Conservation (phyloP, 2,329 filamentous ascomycete genomes). For the Rugonectria rugulosa region DNA sequence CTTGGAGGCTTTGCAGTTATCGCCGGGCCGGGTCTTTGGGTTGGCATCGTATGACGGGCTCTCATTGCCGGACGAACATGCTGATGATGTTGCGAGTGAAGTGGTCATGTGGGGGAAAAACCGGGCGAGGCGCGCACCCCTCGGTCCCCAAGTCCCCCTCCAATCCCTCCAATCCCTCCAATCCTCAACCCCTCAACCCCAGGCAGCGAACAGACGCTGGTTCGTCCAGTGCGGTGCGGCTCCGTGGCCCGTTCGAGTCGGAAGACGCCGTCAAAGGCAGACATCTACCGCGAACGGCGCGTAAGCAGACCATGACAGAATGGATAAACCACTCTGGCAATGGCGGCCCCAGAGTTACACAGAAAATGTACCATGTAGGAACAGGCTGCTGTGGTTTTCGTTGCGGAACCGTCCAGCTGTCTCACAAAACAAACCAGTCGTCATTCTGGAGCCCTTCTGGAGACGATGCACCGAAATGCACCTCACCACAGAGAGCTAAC, state of each 20-base stretch:
- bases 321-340: background rate
- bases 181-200: constrained; percentile 8
- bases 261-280: constrained; percentile 13
- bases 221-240: too few relatives aligned
- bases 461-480: constrained; percentile 16
- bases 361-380: background rate
- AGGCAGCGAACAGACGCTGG: background rate
- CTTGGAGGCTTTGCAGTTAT: background rate
- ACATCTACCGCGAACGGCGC: too few relatives aligned
- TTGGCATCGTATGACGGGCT: constrained; percentile 37
- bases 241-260: constrained; percentile 21
- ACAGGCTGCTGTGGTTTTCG: background rate
- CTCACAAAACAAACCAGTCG: constrained; percentile 24
- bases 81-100: constrained; percentile 20
- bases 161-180: constrained; percentile 17
- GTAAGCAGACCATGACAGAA: background rate
- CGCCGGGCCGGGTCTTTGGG: constrained; percentile 26
- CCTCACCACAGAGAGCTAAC: constrained; percentile 26
- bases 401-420: constrained; percentile 21
- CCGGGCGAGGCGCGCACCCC: too few relatives aligned
- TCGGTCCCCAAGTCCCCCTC: constrained; percentile 27
- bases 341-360: constrained; percentile 19
- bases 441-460: constrained; percentile 34
- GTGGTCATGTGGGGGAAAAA: constrained; percentile 35
- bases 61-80: constrained; percentile 22